phyloP scores from a whole-genome alignment of 768 basidiomycete genomes.

The Lactarius pseudohatsudake region DNA sequence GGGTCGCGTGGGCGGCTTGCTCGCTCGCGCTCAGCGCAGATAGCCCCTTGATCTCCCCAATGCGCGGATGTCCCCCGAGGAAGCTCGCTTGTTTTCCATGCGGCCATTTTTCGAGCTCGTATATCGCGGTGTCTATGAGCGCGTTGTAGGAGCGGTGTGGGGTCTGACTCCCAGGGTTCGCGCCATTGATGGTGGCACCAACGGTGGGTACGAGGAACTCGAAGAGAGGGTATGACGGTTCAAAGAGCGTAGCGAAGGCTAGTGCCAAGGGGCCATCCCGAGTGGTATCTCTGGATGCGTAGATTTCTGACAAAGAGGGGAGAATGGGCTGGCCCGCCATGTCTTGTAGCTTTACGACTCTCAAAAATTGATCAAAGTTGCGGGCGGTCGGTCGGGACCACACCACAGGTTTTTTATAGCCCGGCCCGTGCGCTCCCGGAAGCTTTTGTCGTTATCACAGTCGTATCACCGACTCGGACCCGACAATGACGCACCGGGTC shows the following conservation, averaged over 20 bases:
- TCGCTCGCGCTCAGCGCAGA: conserved; percentile 77
- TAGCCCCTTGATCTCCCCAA: conserved; percentile 77
- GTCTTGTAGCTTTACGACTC: not conserved
- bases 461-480: not conserved
- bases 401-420: not conserved
- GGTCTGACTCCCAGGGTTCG: conserved; percentile 11
- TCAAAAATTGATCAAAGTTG: not conserved
- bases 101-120: conserved; percentile 54
- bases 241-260: conserved; percentile 42
- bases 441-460: not conserved
- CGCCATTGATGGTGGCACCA: conserved; percentile 44
- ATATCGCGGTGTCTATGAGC: conserved; percentile 56
- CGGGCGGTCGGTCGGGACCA: not conserved
- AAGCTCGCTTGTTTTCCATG: conserved; percentile 55
- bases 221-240: conserved; percentile 50
- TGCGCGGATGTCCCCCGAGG: conserved; percentile 83
- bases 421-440: not conserved
- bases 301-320: conserved; percentile 20
- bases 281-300: conserved; percentile 16
- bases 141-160: conserved; percentile 42
- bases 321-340: conserved; percentile 17
- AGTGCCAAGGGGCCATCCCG: conserved; percentile 35
- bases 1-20: conserved; percentile 64
- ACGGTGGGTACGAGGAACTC: conserved; percentile 66
- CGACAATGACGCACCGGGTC: not conserved